Evolutionary conservation across 1,139 yeast genomes (phyloP).

Genomic region (Entelexis sorbosivorans): DNA sequence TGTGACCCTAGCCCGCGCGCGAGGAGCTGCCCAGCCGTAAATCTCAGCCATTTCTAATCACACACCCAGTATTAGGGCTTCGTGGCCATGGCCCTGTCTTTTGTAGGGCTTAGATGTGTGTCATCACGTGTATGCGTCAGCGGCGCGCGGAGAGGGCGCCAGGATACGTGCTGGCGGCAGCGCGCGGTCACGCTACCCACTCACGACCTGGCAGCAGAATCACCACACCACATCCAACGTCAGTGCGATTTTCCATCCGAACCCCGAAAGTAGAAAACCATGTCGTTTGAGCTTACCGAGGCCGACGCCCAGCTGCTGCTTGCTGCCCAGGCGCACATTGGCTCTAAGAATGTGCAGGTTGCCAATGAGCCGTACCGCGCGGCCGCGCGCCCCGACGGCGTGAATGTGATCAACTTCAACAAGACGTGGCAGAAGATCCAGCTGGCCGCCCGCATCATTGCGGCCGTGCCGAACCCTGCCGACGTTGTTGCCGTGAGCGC

Average conservation of each 20-base stretch:
- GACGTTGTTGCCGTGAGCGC: constrained; percentile 99
- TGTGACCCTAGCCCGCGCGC: too few relatives aligned
- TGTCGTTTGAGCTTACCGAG: constrained; percentile 44
- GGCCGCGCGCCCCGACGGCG: constrained; percentile 99
- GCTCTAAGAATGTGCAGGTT: constrained; percentile 99
- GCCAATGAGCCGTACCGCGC: constrained; percentile 99
- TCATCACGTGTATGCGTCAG: not conserved
- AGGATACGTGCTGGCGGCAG: not conserved
- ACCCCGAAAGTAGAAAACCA: constrained; percentile 10
- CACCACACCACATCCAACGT: constrained; percentile 5
- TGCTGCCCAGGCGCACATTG: constrained; percentile 99
- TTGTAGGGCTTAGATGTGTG: not conserved
- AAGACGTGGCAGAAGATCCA: constrained; percentile 99
- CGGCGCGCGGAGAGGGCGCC: not conserved
- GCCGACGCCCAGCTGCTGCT: constrained; percentile 99
- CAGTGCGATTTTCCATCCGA: constrained; percentile 9
- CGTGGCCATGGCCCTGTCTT: not conserved
- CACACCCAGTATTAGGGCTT: too few relatives aligned
- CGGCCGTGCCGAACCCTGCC: constrained; percentile 96
- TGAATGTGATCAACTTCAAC: constrained; percentile 93
- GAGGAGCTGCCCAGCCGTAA: too few relatives aligned
- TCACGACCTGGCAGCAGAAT: constrained; percentile 1
- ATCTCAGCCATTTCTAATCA: too few relatives aligned
- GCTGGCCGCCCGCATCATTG: constrained; percentile 98
- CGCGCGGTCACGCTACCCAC: constrained; percentile 7